These are phyloP conservation scores for Populus hybrid DNA, from an alignment of 441 rosid genomes.

Conservation along the genomic window DNA sequence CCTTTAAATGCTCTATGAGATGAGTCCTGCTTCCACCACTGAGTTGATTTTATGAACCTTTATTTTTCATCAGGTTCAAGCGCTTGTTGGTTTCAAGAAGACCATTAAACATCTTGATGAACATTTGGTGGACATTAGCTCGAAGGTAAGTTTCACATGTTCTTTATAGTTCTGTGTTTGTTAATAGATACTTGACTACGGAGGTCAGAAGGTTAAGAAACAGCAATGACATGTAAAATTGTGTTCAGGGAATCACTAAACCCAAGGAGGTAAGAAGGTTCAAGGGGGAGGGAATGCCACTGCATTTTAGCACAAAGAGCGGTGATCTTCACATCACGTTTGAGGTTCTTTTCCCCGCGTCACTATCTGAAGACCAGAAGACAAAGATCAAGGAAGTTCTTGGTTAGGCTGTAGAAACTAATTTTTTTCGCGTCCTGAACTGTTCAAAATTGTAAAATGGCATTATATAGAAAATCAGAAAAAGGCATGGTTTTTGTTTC, in stretches of 20 bases:
- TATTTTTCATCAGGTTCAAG: constrained; percentile 57
- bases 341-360: constrained; percentile 82
- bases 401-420: constrained; percentile 37
- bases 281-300: constrained; percentile 95
- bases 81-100: constrained; percentile 95
- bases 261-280: constrained; percentile 87
- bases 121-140: constrained; percentile 71
- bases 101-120: constrained; percentile 87
- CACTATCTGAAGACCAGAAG: constrained; percentile 81
- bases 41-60: constrained; percentile 4
- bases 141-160: constrained; percentile 52
- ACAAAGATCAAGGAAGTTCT: constrained; percentile 70
- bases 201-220: not conserved
- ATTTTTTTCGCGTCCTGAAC: constrained; percentile 17
- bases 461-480: constrained; percentile 24
- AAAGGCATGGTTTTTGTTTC: constrained; percentile 20
- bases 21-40: not conserved
- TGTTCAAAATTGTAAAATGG: constrained; percentile 38
- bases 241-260: constrained; percentile 71
- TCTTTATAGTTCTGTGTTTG: not conserved
- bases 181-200: not conserved
- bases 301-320: constrained; percentile 77
- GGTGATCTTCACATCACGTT: constrained; percentile 80
- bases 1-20: not conserved
- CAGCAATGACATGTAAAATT: not conserved